These are phyloP conservation scores for Chiua sp. DNA, from an alignment of 1,284 basidiomycete species.

Conservation along the genomic window DNA sequence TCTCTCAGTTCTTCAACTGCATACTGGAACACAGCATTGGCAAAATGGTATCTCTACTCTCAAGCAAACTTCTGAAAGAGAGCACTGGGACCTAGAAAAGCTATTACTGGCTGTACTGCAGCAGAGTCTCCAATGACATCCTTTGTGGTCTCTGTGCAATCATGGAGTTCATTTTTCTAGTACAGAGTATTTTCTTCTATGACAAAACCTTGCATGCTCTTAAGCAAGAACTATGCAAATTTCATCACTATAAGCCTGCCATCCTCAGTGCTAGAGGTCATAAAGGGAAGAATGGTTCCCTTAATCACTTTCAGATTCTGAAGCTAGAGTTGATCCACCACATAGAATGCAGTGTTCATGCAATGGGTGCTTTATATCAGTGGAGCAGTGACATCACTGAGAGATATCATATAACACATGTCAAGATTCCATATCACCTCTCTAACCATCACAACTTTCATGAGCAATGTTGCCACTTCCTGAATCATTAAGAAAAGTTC, in stretches of 20 bases:
- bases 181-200: not conserved
- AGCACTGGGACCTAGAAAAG: constrained; percentile 1
- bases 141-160: constrained; percentile 9
- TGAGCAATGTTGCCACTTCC: constrained; percentile 4
- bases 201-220: constrained; percentile 9
- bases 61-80: not conserved
- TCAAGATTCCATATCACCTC: constrained; percentile 5
- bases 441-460: constrained; percentile 7
- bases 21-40: not conserved
- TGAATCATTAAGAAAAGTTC: constrained; percentile 11
- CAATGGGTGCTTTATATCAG: constrained; percentile 12
- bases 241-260: constrained; percentile 14
- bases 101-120: not conserved
- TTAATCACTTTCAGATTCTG: constrained; percentile 15
- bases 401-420: constrained; percentile 15
- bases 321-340: constrained; percentile 14
- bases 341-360: not conserved
- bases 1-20: constrained; percentile 8
- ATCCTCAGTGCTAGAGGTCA: constrained; percentile 10
- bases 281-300: constrained; percentile 11
- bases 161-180: constrained; percentile 21
- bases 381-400: constrained; percentile 19
- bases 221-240: constrained; percentile 7
- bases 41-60: not conserved
- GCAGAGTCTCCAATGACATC: not conserved